A percentile compares a stretch with the other conserved stretches of the same genome.
Conservation (phyloP, 768 basidiomycete species). For the Tylopilus balloui region DNA sequence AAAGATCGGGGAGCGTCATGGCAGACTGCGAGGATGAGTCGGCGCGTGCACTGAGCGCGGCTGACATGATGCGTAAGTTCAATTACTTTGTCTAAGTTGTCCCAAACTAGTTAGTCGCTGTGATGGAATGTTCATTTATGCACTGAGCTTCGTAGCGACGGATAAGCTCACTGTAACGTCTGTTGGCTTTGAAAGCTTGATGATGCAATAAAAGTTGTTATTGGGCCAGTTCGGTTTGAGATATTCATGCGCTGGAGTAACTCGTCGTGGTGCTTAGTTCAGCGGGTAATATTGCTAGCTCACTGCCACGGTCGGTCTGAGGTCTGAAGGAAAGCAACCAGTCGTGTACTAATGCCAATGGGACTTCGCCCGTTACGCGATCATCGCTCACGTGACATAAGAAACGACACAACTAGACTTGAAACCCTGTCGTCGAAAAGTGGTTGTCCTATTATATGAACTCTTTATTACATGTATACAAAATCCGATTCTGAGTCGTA, state of each 20-base stretch:
- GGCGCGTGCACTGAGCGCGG: constrained; percentile 36
- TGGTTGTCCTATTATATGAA: no score
- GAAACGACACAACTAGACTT: no score
- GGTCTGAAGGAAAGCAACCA: no score
- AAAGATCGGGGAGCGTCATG: constrained; percentile 53
- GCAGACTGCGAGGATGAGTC: constrained; percentile 43
- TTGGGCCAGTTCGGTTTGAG: not conserved
- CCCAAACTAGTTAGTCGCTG: not conserved
- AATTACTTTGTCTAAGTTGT: not conserved
- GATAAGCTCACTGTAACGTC: constrained; percentile 8
- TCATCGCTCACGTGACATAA: no score
- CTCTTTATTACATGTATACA: no score
- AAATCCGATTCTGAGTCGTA: no score
- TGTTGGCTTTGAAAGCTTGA: constrained; percentile 6
- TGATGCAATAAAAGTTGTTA: constrained; percentile 1
- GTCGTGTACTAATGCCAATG: no score
- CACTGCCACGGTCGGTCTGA: not conserved
- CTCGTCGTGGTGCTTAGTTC: not conserved
- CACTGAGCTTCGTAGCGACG: not conserved
- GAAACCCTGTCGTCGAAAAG: no score
- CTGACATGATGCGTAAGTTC: constrained; percentile 39
- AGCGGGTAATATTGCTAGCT: not conserved
- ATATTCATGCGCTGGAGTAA: not conserved
- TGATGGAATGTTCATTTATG: not conserved
- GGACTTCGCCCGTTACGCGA: no score